These are phyloP conservation scores for Medicago arabica DNA, from an alignment of 306 rosid genomes.

Conservation along the genomic window DNA sequence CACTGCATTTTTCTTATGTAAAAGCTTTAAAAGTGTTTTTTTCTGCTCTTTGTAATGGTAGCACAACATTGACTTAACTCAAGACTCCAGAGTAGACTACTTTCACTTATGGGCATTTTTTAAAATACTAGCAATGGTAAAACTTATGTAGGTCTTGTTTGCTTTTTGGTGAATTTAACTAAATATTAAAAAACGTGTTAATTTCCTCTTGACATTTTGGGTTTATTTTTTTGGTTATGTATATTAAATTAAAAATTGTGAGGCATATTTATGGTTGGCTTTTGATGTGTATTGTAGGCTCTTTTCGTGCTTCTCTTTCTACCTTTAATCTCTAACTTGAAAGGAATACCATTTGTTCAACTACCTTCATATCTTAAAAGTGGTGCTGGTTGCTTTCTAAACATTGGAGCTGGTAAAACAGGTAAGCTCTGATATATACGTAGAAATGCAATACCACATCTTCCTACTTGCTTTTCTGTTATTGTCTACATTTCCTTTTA, in stretches of 20 bases:
- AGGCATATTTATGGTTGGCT: slow-evolving; percentile 25
- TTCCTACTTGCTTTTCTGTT: slow-evolving; percentile 33
- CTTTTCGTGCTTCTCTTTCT: slow-evolving; percentile 76
- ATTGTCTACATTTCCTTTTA: slow-evolving; percentile 20
- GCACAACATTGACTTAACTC: not conserved
- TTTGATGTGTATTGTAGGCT: slow-evolving; percentile 59
- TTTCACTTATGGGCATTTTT: slow-evolving; percentile 13
- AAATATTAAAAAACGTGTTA: not conserved
- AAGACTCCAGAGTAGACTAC: not conserved
- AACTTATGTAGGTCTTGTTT: not conserved
- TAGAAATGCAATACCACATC: slow-evolving; percentile 20
- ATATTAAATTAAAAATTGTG: slow-evolving; percentile 10
- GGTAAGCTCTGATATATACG: slow-evolving; percentile 48
- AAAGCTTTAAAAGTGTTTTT: not conserved
- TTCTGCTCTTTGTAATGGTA: not conserved
- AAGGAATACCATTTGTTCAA: slow-evolving; percentile 72
- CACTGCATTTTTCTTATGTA: not conserved
- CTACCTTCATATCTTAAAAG: slow-evolving; percentile 82
- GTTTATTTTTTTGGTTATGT: slow-evolving; percentile 27
- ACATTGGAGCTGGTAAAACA: slow-evolving; percentile 63
- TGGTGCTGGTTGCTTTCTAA: slow-evolving; percentile 82
- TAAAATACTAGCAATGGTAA: not conserved
- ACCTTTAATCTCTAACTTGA: slow-evolving; percentile 75
- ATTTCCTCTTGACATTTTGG: slow-evolving; percentile 14
- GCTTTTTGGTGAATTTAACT: not conserved